These are phyloP conservation scores for Saccharomycopsis sp. DNA, from an alignment of 805 yeast species.

Conservation along the genomic window DNA sequence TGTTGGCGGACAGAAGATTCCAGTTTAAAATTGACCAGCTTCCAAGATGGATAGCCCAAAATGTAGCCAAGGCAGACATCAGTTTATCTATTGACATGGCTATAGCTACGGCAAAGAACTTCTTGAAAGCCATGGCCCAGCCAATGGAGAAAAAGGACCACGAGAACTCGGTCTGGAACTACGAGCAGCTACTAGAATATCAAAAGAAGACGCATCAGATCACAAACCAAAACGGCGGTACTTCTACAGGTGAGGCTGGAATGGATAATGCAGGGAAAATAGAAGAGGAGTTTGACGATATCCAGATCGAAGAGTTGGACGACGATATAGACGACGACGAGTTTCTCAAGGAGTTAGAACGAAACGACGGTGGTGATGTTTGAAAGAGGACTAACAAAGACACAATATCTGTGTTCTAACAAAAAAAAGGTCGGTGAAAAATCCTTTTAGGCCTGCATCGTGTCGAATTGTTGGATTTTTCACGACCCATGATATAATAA, in stretches of 20 bases:
- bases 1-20: constrained; percentile 90
- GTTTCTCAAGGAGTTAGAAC: constrained; percentile 17
- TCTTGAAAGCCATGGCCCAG: constrained; percentile 88
- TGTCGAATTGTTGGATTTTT: background rate
- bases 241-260: constrained; percentile 27
- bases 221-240: constrained; percentile 20
- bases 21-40: constrained; percentile 77
- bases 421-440: no score
- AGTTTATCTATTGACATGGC: constrained; percentile 97
- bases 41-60: constrained; percentile 97
- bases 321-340: constrained; percentile 20
- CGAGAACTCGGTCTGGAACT: constrained; percentile 88
- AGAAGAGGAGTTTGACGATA: constrained; percentile 4
- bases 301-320: constrained; percentile 14
- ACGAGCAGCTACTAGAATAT: constrained; percentile 53
- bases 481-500: no score
- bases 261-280: background rate
- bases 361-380: constrained; percentile 3
- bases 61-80: constrained; percentile 81
- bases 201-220: constrained; percentile 46
- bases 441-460: background rate
- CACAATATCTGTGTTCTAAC: no score
- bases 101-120: constrained; percentile 86
- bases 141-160: constrained; percentile 85
- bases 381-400: background rate